Percentiles rank a stretch among this genome's conserved stretches.
Conservation (phyloP, 352 stramenopile genomes). For the Globisporangium yorkense region DNA sequence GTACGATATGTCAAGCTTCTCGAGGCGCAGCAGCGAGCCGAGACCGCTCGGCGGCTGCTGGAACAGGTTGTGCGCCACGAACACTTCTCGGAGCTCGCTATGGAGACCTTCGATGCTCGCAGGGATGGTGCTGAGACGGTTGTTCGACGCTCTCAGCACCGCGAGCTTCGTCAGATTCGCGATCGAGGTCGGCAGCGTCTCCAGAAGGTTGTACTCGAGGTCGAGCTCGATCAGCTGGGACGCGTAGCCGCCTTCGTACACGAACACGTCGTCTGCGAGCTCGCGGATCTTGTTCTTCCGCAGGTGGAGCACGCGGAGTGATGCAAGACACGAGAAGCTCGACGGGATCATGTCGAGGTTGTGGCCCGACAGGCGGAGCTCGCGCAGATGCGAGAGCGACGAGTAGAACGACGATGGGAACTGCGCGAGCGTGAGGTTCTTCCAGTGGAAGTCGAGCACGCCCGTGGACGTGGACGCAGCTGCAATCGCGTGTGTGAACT, state of each 20-base stretch:
- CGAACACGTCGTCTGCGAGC: conserved; percentile 42
- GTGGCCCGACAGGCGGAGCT: conserved; percentile 63
- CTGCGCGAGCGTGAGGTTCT: conserved; percentile 37
- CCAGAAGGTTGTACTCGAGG: conserved; percentile 59
- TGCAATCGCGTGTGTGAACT: conserved; percentile 37
- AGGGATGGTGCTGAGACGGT: conserved; percentile 32
- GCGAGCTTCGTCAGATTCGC: conserved; percentile 30
- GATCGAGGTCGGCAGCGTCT: conserved; percentile 34
- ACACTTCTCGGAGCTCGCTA: conserved; percentile 23
- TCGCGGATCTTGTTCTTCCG: conserved; percentile 50
- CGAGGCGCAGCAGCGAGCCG: conserved; percentile 19
- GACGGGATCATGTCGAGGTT: conserved; percentile 31
- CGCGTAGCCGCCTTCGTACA: background rate
- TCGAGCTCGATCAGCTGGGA: conserved; percentile 48
- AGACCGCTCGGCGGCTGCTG: conserved; percentile 20
- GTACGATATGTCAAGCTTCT: conserved; percentile 60
- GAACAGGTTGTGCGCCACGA: conserved; percentile 56
- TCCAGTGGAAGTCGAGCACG: conserved; percentile 66
- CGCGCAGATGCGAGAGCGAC: conserved; percentile 24
- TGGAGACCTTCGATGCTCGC: conserved; percentile 27
- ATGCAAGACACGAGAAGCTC: conserved; percentile 26
- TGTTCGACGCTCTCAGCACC: conserved; percentile 42
- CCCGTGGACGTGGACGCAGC: conserved; percentile 24
- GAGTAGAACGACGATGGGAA: conserved; percentile 50
- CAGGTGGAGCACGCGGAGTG: conserved; percentile 52